A percentile compares a stretch with the other conserved stretches of the same genome.
These are phyloP conservation scores for Beta macrorhiza DNA, from an alignment of 179 eudicot species.

Conservation along the genomic window DNA sequence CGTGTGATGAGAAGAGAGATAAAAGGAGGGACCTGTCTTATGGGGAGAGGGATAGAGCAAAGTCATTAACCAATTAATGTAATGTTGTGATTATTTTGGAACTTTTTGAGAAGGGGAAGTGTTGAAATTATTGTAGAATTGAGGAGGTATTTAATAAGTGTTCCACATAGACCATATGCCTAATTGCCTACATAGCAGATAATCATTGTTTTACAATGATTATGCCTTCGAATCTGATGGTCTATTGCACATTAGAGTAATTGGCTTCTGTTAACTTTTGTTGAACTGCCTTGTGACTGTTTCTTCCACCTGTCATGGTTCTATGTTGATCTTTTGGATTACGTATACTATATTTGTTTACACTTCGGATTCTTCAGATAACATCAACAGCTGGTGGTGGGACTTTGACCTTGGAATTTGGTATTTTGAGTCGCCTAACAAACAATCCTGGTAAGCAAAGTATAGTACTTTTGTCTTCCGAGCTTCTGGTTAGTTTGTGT, in stretches of 20 bases:
- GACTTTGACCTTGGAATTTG: constrained; percentile 93
- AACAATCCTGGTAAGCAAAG: constrained; percentile 72
- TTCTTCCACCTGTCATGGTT: constrained; percentile 16
- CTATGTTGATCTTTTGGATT: background rate
- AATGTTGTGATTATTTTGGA: too few species aligned
- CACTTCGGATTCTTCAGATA: constrained; percentile 48
- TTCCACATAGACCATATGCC: too few species aligned
- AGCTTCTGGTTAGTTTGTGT: constrained; percentile 4
- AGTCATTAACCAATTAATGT: too few species aligned
- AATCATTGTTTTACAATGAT: constrained; percentile 5
- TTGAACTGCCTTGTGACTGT: background rate
- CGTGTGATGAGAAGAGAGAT: too few species aligned
- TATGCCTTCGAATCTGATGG: constrained; percentile 13
- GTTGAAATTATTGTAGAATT: too few species aligned
- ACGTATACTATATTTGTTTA: constrained; percentile 14
- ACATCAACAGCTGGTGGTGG: constrained; percentile 99
- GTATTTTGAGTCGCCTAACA: constrained; percentile 89
- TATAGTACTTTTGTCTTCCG: background rate
- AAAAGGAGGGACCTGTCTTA: too few species aligned
- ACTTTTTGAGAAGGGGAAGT: background rate
- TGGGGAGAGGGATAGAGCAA: too few species aligned
- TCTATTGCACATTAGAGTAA: background rate
- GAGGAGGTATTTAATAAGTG: too few species aligned
- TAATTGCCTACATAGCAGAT: constrained; percentile 1
- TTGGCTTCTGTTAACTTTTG: constrained; percentile 4